These are phyloP conservation scores for Narthecium ossifragum DNA, from an alignment of 106 monocot genomes.

Conservation along the genomic window DNA sequence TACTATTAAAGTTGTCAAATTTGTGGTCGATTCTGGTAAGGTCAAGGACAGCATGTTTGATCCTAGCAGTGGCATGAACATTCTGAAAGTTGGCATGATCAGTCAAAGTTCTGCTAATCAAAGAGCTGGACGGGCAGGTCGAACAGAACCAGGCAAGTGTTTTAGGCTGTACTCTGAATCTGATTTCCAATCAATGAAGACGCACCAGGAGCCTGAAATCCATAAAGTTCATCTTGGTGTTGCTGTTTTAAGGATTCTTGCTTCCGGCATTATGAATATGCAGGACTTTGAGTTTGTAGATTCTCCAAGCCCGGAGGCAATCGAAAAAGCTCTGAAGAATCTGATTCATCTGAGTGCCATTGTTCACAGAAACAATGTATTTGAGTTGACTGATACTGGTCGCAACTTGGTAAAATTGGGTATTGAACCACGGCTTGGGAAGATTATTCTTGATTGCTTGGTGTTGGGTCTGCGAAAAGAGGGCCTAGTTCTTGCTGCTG, in stretches of 20 bases:
- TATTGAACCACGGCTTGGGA: conserved; percentile 88
- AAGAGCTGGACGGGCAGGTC: conserved; percentile 86
- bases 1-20: conserved; percentile 83
- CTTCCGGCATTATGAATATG: conserved; percentile 50
- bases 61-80: conserved; percentile 73
- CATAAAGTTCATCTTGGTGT: conserved; percentile 88
- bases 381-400: conserved; percentile 61
- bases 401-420: conserved; percentile 62
- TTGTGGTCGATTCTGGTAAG: conserved; percentile 93
- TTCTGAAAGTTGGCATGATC: conserved; percentile 62
- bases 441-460: conserved; percentile 78
- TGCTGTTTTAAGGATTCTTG: conserved; percentile 79
- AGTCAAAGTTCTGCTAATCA: conserved; percentile 96
- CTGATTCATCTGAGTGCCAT: conserved; percentile 68
- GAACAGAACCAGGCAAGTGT: conserved; percentile 79
- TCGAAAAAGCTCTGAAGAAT: conserved; percentile 72
- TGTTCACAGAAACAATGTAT: conserved; percentile 12
- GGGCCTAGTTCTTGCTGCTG: conserved; percentile 83
- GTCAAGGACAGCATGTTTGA: conserved; percentile 85
- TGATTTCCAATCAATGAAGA: conserved; percentile 59
- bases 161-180: conserved; percentile 75
- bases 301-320: conserved; percentile 54
- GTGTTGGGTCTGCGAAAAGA: conserved; percentile 55
- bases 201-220: conserved; percentile 93
- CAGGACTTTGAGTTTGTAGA: conserved; percentile 93